Conservation (phyloP, 2,329 filamentous ascomycete species). For the Dactylonectria estremocensis region DNA sequence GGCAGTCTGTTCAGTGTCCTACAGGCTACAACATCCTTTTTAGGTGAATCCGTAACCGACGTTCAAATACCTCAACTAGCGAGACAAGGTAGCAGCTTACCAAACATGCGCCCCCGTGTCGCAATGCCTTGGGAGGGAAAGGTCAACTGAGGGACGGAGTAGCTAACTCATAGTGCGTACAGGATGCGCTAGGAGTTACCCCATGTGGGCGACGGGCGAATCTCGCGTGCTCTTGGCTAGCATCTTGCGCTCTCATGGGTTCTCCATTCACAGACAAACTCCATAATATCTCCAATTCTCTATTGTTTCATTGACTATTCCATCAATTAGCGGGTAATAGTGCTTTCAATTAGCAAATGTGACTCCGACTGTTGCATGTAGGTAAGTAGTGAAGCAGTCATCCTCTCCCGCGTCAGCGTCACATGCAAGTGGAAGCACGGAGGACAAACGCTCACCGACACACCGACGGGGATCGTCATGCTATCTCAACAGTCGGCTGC, state of each 20-base stretch:
- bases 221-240: constrained; percentile 9
- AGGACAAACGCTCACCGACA: constrained; percentile 34
- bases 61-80: constrained; percentile 26
- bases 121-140: constrained; percentile 27
- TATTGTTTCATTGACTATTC: background rate
- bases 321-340: too few species aligned
- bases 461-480: constrained; percentile 26
- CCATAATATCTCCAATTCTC: constrained; percentile 18
- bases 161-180: constrained; percentile 13
- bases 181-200: constrained; percentile 39
- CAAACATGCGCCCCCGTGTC: constrained; percentile 14
- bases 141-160: constrained; percentile 10
- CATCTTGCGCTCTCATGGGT: constrained; percentile 20
- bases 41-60: constrained; percentile 31
- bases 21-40: constrained; percentile 1
- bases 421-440: constrained; percentile 26
- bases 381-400: background rate
- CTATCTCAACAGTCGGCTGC: constrained; percentile 17
- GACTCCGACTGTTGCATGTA: too few species aligned
- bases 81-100: background rate
- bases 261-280: constrained; percentile 12
- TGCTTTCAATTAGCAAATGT: too few species aligned
- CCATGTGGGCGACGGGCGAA: constrained; percentile 18
- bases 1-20: constrained; percentile 30
- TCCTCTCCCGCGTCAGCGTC: constrained; percentile 20